Evolutionary conservation across 225 moss, liverwort and hornwort species (phyloP), one percentile per base, ranked within the genome.

Genomic region (Bryoerythrophyllum caledonicum): DNA sequence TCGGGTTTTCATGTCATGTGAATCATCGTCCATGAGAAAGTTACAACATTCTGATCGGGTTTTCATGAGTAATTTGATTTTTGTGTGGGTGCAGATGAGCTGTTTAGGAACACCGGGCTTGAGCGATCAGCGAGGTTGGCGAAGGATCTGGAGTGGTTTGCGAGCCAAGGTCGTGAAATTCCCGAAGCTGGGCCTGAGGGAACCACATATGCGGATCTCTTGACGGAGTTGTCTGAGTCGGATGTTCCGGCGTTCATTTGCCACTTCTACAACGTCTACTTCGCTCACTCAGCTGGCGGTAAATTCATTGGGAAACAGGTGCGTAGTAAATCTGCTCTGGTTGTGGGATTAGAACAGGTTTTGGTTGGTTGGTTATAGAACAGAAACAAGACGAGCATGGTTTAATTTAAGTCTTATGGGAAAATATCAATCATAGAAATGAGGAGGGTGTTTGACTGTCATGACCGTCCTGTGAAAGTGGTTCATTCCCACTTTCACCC

Each of bases 191-290:
- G 90, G 11, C 38, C 81, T 26, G 86, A 87, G 2, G 97, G 97
- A 67, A 88, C 68, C 27, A 70, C 78, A 30, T 99, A 99, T 64
- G 86, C 94, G 8, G 89, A 88, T 46, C 82, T 84, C 20, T 82
- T 99, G 85, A 82, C 72, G 12, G 83, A 74, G 19, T 82, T 99
- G 43, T 87, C 94, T 2, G 93, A 99, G 79, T 83, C 74, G 26
- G 90, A 99, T 71, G 85, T 87, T 52, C 94, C 91, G 54, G 93
- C 91, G 20, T 95, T 99, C 70, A 95, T 99, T 71, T 99, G 97
- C 80, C 97, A 99, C 68, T 99, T 93, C 59, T 99, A 99, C 85
- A 99, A 99, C 56, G 81, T 94, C 7, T 99, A 99, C 79, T 99
- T 99, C 49, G 97, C 97, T 17, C 97, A 99, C 73, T 93, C 94